Conservation (phyloP, 2,329 filamentous ascomycete genomes). For the Ampelomyces quisqualis region DNA sequence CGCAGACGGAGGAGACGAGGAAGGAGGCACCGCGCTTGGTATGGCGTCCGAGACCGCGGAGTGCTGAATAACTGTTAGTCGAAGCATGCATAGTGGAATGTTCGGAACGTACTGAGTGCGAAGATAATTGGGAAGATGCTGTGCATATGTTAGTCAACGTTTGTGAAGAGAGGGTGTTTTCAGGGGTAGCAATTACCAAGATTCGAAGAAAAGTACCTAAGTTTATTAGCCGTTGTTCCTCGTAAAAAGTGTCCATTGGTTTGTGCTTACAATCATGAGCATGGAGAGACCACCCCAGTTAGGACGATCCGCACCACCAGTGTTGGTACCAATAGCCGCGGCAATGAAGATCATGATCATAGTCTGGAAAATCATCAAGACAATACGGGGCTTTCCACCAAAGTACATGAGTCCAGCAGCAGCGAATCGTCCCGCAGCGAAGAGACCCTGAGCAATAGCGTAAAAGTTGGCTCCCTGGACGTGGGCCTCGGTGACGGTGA, state of each 20-base stretch:
- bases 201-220: constrained; percentile 43
- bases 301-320: constrained; percentile 24
- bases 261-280: constrained; percentile 44
- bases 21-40: constrained; percentile 45
- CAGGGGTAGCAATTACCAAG: too few relatives aligned
- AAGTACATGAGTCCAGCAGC: constrained; percentile 43
- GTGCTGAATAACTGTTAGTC: constrained; percentile 1
- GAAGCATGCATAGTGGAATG: background rate
- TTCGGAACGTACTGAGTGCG: constrained; percentile 14
- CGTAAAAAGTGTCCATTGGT: too few relatives aligned
- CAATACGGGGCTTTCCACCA: constrained; percentile 38
- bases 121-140: constrained; percentile 46
- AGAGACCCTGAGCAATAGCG: constrained; percentile 43
- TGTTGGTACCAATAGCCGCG: constrained; percentile 37
- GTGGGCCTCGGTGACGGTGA: constrained; percentile 26
- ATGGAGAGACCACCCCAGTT: constrained; percentile 44
- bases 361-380: constrained; percentile 42
- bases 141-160: too few relatives aligned
- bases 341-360: constrained; percentile 42
- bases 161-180: too few relatives aligned
- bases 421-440: constrained; percentile 42
- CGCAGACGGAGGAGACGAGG: constrained; percentile 41
- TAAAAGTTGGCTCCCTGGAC: constrained; percentile 42
- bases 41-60: constrained; percentile 43
- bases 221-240: too few relatives aligned